Conservation (phyloP, 2,329 filamentous ascomycete genomes). For the Aspergillus quadrilineatus region DNA sequence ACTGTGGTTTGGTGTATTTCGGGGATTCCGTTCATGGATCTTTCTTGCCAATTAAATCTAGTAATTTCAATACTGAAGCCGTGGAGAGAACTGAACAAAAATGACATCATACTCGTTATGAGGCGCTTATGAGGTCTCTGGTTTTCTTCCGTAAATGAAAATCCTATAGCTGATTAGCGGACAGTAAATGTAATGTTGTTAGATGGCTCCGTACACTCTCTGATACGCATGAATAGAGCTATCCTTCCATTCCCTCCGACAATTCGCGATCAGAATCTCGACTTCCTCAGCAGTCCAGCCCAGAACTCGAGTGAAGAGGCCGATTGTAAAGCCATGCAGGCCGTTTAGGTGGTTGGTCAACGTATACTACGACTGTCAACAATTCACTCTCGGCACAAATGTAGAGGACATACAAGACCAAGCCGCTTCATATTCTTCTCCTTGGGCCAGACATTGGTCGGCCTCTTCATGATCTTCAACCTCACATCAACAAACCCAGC, state of each 20-base stretch:
- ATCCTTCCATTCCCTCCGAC: slow-evolving; percentile 1
- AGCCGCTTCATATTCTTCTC: neutral
- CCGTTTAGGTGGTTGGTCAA: slow-evolving; percentile 4
- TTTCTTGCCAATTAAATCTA: no score
- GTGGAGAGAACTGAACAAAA: no score
- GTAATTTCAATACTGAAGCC: no score
- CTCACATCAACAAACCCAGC: slow-evolving; percentile 1
- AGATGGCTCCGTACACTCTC: neutral
- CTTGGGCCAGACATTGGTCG: slow-evolving; percentile 1
- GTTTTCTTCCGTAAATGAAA: neutral
- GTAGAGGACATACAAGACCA: neutral
- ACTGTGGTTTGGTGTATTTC: no score
- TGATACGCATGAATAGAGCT: slow-evolving; percentile 1
- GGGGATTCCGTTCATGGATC: no score
- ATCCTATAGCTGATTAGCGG: neutral
- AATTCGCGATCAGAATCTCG: neutral
- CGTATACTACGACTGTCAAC: neutral
- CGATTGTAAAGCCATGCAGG: neutral
- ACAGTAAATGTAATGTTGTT: neutral
- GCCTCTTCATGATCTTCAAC: neutral
- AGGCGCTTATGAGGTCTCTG: neutral
- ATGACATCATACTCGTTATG: no score
- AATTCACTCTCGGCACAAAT: neutral
- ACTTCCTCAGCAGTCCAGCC: neutral
- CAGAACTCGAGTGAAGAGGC: neutral